Conservation (phyloP, 768 basidiomycete species). For the Lactifluus hygrophoroides region DNA sequence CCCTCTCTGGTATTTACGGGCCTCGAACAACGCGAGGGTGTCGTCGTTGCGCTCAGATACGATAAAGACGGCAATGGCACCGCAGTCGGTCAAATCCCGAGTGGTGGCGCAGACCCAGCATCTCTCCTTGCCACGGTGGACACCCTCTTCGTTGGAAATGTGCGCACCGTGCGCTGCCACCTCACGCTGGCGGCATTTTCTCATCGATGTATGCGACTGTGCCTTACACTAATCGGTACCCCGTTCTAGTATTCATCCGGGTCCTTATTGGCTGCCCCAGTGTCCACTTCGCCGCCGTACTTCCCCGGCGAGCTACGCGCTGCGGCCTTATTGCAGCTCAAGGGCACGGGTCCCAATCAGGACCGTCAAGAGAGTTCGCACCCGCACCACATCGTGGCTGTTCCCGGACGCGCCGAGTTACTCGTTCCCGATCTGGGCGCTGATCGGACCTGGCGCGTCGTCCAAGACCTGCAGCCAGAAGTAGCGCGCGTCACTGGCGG, state of each 20-base stretch:
- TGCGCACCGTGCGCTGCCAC: conserved; percentile 30
- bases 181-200: neutral
- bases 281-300: conserved; percentile 41
- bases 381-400: conserved; percentile 57
- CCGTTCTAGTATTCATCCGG: conserved; percentile 63
- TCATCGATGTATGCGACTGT: neutral
- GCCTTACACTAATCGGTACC: neutral
- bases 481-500: neutral
- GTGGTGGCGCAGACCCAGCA: conserved; percentile 57
- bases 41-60: conserved; percentile 50
- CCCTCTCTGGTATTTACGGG: conserved; percentile 54
- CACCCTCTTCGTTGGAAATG: conserved; percentile 63
- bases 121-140: conserved; percentile 48
- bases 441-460: conserved; percentile 55
- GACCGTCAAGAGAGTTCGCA: conserved; percentile 66
- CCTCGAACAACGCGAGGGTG: conserved; percentile 61
- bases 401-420: conserved; percentile 30
- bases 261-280: conserved; percentile 45
- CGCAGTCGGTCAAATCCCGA: conserved; percentile 41
- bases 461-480: conserved; percentile 28
- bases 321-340: conserved; percentile 32
- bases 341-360: conserved; percentile 51
- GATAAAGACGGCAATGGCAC: conserved; percentile 43
- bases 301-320: conserved; percentile 29
- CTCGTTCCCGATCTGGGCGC: conserved; percentile 31